Conservation (phyloP, 2,329 filamentous ascomycete species). For the Cephalotrichum gorgonifer region DNA sequence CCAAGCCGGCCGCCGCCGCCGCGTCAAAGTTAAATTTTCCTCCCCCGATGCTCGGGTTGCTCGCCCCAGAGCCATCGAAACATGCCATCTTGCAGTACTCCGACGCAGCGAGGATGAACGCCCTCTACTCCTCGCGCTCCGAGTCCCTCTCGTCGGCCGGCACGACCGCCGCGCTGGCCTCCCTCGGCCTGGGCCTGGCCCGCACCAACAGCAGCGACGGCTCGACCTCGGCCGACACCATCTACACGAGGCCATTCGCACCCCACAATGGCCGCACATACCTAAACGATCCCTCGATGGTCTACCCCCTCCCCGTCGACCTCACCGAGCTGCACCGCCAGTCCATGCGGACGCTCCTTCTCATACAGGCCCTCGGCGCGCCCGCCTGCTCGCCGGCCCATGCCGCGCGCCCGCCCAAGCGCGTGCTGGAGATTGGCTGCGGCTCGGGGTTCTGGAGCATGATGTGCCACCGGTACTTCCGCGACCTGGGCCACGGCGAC, state of each 20-base stretch:
- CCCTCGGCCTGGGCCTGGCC: conserved; percentile 11
- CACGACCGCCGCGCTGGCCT: conserved; percentile 34
- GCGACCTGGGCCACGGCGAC: conserved; percentile 53
- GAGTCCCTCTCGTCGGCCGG: conserved; percentile 37
- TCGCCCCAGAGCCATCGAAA: not conserved
- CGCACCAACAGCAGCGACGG: conserved; percentile 24
- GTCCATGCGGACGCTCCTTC: conserved; percentile 69
- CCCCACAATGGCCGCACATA: conserved; percentile 74
- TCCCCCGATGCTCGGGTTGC: too few species aligned
- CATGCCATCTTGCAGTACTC: conserved; percentile 18
- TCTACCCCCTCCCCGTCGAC: conserved; percentile 84
- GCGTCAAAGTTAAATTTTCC: too few species aligned
- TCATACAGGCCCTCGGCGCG: conserved; percentile 71
- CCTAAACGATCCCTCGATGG: conserved; percentile 58
- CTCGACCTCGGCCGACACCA: conserved; percentile 29
- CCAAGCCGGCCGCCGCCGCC: too few species aligned
- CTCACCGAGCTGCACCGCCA: conserved; percentile 81
- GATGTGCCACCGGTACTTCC: conserved; percentile 74
- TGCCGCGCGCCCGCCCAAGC: conserved; percentile 56
- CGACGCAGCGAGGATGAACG: conserved; percentile 18
- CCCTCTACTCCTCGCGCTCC: conserved; percentile 26
- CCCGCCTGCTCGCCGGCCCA: conserved; percentile 66
- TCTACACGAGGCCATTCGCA: conserved; percentile 46
- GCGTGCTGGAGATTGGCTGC: conserved; percentile 79
- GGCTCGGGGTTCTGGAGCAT: conserved; percentile 85